Percentiles rank a stretch among this genome's conserved stretches.
Conservation (phyloP, 371 early-diverging fungal species). For the Mortierella sp. region DNA sequence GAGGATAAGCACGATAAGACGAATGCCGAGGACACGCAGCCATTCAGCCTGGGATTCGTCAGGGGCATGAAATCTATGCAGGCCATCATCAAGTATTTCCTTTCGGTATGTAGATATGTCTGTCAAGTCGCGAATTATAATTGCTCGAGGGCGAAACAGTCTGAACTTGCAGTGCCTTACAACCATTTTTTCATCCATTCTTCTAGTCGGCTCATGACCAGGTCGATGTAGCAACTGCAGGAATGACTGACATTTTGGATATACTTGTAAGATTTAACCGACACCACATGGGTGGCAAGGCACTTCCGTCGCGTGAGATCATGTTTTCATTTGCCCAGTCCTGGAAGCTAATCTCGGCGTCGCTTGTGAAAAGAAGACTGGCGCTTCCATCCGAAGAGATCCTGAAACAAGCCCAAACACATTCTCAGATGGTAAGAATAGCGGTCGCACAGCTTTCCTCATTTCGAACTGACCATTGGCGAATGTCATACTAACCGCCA, state of each 20-base stretch:
- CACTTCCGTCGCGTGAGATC: not conserved
- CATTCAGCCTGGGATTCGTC: conserved; percentile 3
- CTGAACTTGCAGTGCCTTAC: not conserved
- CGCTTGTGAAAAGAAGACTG: not conserved
- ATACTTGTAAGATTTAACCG: conserved; percentile 21
- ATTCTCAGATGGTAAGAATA: conserved; percentile 11
- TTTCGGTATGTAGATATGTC: conserved; percentile 15
- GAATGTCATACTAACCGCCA: not conserved
- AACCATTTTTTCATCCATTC: not conserved
- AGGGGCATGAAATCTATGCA: conserved; percentile 22
- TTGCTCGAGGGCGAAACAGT: not conserved
- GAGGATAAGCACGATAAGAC: not conserved
- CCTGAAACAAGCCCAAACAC: not conserved
- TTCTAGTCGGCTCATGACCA: conserved; percentile 8
- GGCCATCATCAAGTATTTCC: conserved; percentile 13
- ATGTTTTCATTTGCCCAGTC: conserved; percentile 22
- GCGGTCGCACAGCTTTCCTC: not conserved
- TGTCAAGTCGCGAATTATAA: not conserved
- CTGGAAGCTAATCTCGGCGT: conserved; percentile 26
- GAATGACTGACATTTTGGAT: conserved; percentile 13
- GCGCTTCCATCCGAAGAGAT: not conserved
- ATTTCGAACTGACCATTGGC: not conserved
- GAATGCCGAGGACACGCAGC: not conserved
- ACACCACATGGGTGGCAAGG: not conserved
- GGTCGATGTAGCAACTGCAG: not conserved